Conservation (phyloP, 2,329 filamentous ascomycete genomes). For the Cordyceps fumosorosea region DNA sequence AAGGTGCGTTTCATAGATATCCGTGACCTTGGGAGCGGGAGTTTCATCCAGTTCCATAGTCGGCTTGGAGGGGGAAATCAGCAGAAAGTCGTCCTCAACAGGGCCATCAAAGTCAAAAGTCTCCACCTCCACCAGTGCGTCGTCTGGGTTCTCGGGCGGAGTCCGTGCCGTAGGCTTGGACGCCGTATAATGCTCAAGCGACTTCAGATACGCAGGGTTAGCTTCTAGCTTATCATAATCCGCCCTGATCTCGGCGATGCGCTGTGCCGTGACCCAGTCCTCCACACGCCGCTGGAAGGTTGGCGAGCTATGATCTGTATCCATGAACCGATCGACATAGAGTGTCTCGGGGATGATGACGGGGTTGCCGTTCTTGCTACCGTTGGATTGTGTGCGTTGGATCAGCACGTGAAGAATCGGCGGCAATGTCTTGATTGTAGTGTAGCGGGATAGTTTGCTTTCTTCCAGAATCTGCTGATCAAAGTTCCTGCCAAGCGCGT, state of each 20-base stretch:
- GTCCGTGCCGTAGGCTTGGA: neutral
- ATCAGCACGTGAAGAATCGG: conserved; percentile 87
- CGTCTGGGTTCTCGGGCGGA: conserved; percentile 5
- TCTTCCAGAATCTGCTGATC: conserved; percentile 70
- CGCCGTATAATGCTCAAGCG: conserved; percentile 21
- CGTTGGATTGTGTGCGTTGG: conserved; percentile 70
- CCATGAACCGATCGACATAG: conserved; percentile 84
- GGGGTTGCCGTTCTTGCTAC: conserved; percentile 68
- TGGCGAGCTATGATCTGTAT: conserved; percentile 52
- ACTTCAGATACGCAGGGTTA: conserved; percentile 21
- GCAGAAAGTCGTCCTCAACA: conserved; percentile 29
- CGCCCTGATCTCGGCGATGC: conserved; percentile 50
- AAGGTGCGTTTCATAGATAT: conserved; percentile 19
- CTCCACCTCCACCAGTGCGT: conserved; percentile 18
- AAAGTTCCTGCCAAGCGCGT: conserved; percentile 79
- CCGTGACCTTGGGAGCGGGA: conserved; percentile 13
- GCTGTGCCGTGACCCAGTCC: conserved; percentile 67
- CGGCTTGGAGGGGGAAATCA: conserved; percentile 19
- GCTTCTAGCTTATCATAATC: conserved; percentile 22
- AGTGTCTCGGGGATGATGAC: conserved; percentile 75
- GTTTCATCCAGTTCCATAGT: neutral
- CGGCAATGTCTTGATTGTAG: conserved; percentile 68
- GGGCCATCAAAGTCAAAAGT: conserved; percentile 34
- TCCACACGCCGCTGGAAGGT: conserved; percentile 59
- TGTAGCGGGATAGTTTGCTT: conserved; percentile 55